Percentiles rank a stretch among this genome's conserved stretches.
Conservation (phyloP, 228 moss, liverwort and hornwort species). For the Sphagnum fallax region DNA sequence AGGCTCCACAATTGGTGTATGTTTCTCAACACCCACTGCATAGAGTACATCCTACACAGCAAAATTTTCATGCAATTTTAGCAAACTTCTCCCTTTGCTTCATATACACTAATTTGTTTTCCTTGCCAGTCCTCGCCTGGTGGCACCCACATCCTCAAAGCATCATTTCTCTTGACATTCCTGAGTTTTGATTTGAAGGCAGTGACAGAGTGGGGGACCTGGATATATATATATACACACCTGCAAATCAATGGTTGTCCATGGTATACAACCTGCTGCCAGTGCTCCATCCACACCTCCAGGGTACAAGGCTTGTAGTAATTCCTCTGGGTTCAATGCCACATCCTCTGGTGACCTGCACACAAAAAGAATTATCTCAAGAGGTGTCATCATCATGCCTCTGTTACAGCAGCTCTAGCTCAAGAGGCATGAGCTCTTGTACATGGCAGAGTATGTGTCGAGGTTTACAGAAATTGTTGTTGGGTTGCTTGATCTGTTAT, state of each 20-base stretch:
- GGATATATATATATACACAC: conserved; percentile 8
- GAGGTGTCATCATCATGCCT: too few species aligned
- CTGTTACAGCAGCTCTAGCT: neutral
- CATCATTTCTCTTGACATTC: neutral
- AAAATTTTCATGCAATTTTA: neutral
- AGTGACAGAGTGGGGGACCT: too few species aligned
- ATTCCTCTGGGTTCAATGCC: conserved; percentile 36
- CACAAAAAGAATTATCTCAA: too few species aligned
- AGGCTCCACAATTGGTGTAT: conserved; percentile 7
- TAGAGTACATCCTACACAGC: conserved; percentile 16
- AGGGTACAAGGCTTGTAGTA: conserved; percentile 57
- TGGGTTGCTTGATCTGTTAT: too few species aligned
- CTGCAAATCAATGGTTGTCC: conserved; percentile 52
- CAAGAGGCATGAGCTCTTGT: neutral
- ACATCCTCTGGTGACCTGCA: conserved; percentile 55
- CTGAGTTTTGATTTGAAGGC: neutral
- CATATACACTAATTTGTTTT: neutral
- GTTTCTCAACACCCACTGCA: conserved; percentile 23
- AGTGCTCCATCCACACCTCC: conserved; percentile 60
- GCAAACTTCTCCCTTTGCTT: neutral
- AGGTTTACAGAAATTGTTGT: too few species aligned
- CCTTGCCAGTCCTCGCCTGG: neutral
- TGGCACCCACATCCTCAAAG: neutral
- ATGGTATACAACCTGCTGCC: conserved; percentile 55
- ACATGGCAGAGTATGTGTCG: too few species aligned